Percentiles rank a stretch among this genome's conserved stretches.
These are phyloP conservation scores for Antarctomyces pellizariae DNA, from an alignment of 495 filamentous ascomycete genomes.

Conservation along the genomic window DNA sequence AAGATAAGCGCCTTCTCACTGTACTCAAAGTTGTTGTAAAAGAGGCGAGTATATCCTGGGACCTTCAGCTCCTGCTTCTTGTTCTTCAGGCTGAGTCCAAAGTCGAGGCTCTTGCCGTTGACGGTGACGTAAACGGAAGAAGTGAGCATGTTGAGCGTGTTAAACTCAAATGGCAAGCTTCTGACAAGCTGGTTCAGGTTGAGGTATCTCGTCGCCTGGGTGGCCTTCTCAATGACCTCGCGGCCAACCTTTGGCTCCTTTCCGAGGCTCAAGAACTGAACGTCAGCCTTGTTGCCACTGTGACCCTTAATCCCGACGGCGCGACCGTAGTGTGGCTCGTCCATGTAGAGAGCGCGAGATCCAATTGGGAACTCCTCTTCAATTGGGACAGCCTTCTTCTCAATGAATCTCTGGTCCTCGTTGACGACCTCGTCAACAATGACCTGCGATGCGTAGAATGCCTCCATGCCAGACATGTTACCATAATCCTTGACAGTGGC, in stretches of 20 bases:
- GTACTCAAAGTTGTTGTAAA: conserved; percentile 79
- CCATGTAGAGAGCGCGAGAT: conserved; percentile 79
- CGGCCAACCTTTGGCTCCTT: conserved; percentile 66
- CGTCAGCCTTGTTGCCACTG: conserved; percentile 43
- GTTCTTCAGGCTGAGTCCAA: conserved; percentile 92
- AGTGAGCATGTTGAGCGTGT: conserved; percentile 91
- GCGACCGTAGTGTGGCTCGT: conserved; percentile 80
- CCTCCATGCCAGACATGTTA: conserved; percentile 69
- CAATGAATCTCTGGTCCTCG: conserved; percentile 81
- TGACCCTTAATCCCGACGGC: conserved; percentile 68
- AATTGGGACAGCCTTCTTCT: conserved; percentile 61
- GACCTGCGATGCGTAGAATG: conserved; percentile 73
- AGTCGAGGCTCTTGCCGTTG: conserved; percentile 53
- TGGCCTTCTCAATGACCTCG: conserved; percentile 40
- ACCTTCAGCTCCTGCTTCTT: conserved; percentile 91
- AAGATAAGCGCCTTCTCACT: conserved; percentile 63
- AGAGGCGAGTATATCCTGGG: conserved; percentile 76
- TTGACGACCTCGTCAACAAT: conserved; percentile 79
- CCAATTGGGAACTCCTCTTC: conserved; percentile 77
- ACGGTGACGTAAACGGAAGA: conserved; percentile 73
- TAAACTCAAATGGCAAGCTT: no score
- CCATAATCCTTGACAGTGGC: conserved; percentile 86
- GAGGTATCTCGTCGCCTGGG: conserved; percentile 49
- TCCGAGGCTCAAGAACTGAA: conserved; percentile 42
- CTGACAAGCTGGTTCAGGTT: conserved; percentile 61